Evolutionary conservation across 352 stramenopile species (phyloP).

Genomic region (Phytophthora hibernalis): DNA sequence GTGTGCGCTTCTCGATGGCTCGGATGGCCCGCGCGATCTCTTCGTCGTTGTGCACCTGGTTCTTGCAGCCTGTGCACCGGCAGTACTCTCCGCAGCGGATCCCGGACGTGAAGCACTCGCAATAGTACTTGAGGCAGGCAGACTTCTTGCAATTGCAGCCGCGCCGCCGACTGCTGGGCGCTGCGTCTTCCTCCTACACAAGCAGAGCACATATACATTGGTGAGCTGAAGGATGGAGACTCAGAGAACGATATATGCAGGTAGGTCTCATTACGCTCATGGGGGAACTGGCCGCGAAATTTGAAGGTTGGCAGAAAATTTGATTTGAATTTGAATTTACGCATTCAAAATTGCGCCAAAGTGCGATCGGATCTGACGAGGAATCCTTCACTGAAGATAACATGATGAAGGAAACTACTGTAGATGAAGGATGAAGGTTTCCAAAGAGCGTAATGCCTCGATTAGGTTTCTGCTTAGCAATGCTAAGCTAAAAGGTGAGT

Average conservation of each 20-base stretch:
- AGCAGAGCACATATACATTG: constrained; percentile 25
- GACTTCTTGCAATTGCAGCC: constrained; percentile 98
- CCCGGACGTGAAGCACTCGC: constrained; percentile 76
- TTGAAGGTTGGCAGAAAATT: constrained; percentile 33
- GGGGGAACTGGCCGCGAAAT: constrained; percentile 24
- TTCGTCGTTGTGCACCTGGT: constrained; percentile 61
- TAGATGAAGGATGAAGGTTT: constrained; percentile 1
- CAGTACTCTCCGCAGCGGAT: constrained; percentile 66
- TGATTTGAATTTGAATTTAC: constrained; percentile 47
- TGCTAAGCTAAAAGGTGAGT: constrained; percentile 20
- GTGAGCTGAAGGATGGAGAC: not conserved
- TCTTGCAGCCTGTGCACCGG: constrained; percentile 82
- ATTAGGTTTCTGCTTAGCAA: constrained; percentile 38
- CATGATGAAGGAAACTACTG: not conserved
- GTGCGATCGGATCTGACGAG: too few relatives aligned
- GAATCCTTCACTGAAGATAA: too few relatives aligned
- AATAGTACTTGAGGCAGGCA: constrained; percentile 95
- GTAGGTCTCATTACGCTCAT: constrained; percentile 1
- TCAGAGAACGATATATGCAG: not conserved
- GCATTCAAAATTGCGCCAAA: constrained; percentile 31
- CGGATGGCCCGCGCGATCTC: constrained; percentile 68
- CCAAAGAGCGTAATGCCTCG: constrained; percentile 30
- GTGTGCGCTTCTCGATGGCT: constrained; percentile 57
- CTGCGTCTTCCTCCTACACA: constrained; percentile 4
- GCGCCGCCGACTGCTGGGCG: constrained; percentile 34